A percentile compares a stretch with the other conserved stretches of the same genome.
These are phyloP conservation scores for Penstemon eatonii DNA, from an alignment of 257 asterid genomes.

Conservation along the genomic window DNA sequence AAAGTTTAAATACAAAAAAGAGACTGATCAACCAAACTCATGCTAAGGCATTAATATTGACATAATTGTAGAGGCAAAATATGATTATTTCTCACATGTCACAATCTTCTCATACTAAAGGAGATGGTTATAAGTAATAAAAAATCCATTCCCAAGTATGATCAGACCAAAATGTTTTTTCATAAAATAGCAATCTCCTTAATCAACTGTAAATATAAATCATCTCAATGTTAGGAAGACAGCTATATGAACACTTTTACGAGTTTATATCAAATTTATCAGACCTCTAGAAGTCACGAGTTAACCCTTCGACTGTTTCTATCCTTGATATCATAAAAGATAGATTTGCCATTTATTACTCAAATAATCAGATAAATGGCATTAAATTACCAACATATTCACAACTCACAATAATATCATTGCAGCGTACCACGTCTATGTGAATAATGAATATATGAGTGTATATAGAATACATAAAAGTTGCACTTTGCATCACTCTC, in stretches of 20 bases:
- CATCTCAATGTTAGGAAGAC: background rate
- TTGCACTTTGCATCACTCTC: background rate
- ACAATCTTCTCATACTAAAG: too few species aligned
- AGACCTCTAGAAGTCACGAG: background rate
- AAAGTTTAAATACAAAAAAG: background rate
- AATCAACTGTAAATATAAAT: background rate
- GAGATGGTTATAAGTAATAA: too few species aligned
- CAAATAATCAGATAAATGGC: background rate
- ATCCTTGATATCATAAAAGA: constrained; percentile 1
- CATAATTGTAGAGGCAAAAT: too few species aligned
- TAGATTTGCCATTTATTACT: background rate
- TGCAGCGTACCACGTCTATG: too few species aligned
- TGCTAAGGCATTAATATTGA: too few species aligned
- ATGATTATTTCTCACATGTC: too few species aligned
- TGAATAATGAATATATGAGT: background rate
- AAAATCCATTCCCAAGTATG: too few species aligned
- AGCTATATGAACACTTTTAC: background rate
- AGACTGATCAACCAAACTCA: background rate
- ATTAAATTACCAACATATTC: too few species aligned
- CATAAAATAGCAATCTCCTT: background rate
- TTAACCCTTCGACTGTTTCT: too few species aligned
- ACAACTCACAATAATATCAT: too few species aligned
- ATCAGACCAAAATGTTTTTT: background rate
- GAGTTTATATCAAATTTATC: background rate
- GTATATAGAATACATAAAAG: background rate